Conservation (phyloP, 208 protist genomes). For the Trypanosoma mega region DNA sequence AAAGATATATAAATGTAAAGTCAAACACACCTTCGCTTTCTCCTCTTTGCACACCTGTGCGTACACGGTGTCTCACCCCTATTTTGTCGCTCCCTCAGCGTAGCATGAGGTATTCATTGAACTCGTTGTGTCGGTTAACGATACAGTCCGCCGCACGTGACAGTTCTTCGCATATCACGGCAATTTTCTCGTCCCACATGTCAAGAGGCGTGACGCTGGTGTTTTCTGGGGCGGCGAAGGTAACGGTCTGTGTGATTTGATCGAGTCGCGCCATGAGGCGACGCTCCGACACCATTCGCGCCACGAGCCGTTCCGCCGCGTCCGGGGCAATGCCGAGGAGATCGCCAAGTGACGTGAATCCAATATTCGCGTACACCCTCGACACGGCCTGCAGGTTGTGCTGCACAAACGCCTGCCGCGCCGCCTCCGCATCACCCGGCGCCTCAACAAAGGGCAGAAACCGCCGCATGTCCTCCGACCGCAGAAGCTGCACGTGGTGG, state of each 20-base stretch:
- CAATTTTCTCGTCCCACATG: conserved; percentile 37
- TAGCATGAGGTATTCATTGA: conserved; percentile 25
- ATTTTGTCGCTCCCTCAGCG: conserved; percentile 8
- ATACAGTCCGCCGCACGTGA: conserved; percentile 33
- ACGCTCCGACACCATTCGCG: conserved; percentile 89
- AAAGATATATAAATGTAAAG: too few species aligned
- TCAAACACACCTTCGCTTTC: not conserved
- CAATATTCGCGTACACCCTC: conserved; percentile 94
- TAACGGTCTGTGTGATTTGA: conserved; percentile 32
- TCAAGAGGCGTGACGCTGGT: conserved; percentile 18
- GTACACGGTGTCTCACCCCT: not conserved
- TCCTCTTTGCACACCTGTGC: not conserved
- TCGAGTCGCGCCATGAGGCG: conserved; percentile 57
- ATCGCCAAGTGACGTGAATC: conserved; percentile 80
- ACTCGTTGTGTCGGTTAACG: conserved; percentile 25
- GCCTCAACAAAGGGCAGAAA: conserved; percentile 48
- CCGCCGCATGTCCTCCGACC: conserved; percentile 30
- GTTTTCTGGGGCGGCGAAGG: conserved; percentile 33
- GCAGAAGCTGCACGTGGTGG: conserved; percentile 41
- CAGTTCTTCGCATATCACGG: conserved; percentile 36
- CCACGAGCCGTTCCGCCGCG: conserved; percentile 78
- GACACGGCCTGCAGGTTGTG: conserved; percentile 92
- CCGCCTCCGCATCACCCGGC: conserved; percentile 16
- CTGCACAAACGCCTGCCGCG: conserved; percentile 69
- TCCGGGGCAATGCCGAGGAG: conserved; percentile 74